Percentiles rank a stretch among this genome's conserved stretches.
Conservation (phyloP, 176 grass and related monocot species). For the Saccharum spontaneum region DNA sequence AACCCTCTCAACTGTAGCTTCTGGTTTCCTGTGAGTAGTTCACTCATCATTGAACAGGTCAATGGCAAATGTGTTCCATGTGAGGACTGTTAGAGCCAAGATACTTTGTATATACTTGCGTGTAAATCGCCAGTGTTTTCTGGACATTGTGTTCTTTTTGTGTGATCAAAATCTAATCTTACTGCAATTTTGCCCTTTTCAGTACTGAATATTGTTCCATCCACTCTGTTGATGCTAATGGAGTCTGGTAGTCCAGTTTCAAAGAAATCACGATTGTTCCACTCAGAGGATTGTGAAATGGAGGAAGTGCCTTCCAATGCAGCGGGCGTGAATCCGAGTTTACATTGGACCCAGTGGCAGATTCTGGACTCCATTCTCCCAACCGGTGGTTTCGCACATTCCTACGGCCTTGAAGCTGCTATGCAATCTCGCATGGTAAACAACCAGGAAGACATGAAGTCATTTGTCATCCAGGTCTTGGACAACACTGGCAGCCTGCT, state of each 20-base stretch:
- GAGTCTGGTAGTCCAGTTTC: background rate
- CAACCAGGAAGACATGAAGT: constrained; percentile 50
- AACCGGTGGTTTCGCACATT: constrained; percentile 82
- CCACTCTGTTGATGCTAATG: background rate
- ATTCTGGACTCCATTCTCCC: constrained; percentile 88
- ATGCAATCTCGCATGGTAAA: constrained; percentile 66
- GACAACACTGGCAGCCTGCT: constrained; percentile 76
- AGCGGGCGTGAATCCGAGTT: background rate
- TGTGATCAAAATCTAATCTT: background rate
- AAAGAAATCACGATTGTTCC: constrained; percentile 23
- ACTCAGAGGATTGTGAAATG: constrained; percentile 23
- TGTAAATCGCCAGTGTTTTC: background rate
- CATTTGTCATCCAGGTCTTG: constrained; percentile 63
- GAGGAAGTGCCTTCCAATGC: background rate
- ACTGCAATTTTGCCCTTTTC: background rate
- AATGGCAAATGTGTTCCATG: background rate
- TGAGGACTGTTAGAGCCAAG: background rate
- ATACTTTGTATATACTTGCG: background rate
- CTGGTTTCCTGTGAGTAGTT: background rate
- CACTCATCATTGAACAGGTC: background rate
- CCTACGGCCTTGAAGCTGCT: constrained; percentile 75
- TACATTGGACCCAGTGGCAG: constrained; percentile 85
- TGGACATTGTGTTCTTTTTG: background rate
- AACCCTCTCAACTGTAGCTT: background rate
- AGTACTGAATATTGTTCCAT: background rate